Evolutionary conservation across 169 alveolate genomes (phyloP).

Genomic region (Pseudocohnilembus persalinus): DNA sequence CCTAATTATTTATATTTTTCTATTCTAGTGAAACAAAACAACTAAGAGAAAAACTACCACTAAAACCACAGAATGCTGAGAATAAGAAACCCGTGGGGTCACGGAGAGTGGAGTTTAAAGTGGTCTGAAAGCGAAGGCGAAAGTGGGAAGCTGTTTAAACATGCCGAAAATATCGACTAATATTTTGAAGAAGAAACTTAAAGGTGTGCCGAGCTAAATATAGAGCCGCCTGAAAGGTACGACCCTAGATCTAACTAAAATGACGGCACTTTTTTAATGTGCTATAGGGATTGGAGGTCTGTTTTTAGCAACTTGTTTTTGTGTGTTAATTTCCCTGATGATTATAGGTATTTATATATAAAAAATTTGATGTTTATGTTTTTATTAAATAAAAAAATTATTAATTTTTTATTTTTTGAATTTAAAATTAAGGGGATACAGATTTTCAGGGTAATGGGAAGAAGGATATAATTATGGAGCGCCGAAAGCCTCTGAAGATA

Average conservation of each 20-base stretch:
- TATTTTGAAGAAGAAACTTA: slow-evolving; percentile 52
- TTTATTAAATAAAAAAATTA: slow-evolving; percentile 23
- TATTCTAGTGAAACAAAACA: slow-evolving; percentile 9
- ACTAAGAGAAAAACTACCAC: slow-evolving; percentile 12
- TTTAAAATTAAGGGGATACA: slow-evolving; percentile 50
- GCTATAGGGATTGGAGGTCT: slow-evolving; percentile 76
- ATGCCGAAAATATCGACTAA: slow-evolving; percentile 45
- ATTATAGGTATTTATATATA: slow-evolving; percentile 15
- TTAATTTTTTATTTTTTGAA: background rate
- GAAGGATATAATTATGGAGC: slow-evolving; percentile 59
- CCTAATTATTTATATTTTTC: no score
- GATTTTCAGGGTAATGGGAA: slow-evolving; percentile 63
- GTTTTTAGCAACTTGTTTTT: slow-evolving; percentile 72
- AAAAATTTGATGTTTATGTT: slow-evolving; percentile 52
- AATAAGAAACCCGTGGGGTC: slow-evolving; percentile 91
- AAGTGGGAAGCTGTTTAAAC: slow-evolving; percentile 54
- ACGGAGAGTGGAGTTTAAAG: slow-evolving; percentile 85
- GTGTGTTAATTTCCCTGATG: slow-evolving; percentile 78
- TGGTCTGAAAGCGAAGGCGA: slow-evolving; percentile 76
- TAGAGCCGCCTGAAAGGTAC: slow-evolving; percentile 36
- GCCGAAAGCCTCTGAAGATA: slow-evolving; percentile 55
- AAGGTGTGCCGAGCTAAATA: slow-evolving; percentile 28
- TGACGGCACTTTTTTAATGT: slow-evolving; percentile 88
- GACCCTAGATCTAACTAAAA: slow-evolving; percentile 34
- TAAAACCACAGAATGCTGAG: slow-evolving; percentile 69